These are phyloP conservation scores for Geotrichum phurueaensis DNA, from an alignment of 1,139 yeast species.

Conservation along the genomic window DNA sequence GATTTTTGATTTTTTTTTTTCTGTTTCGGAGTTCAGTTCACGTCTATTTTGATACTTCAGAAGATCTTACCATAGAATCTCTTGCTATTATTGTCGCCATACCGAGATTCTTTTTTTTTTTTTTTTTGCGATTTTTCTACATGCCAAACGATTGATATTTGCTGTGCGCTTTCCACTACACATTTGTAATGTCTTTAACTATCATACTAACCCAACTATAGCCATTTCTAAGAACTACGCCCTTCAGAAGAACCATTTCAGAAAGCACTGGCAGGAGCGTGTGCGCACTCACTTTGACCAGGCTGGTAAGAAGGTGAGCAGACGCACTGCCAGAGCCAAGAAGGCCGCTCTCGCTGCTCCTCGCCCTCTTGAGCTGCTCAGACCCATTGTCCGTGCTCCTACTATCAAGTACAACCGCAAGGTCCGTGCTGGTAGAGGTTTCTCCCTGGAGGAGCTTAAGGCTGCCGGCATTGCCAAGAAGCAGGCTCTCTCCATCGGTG, in stretches of 20 bases:
- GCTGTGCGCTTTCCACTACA: not conserved
- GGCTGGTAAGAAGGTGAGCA: slow-evolving; percentile 97
- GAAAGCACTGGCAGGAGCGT: slow-evolving; percentile 99
- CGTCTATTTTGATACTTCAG: not conserved
- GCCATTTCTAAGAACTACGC: slow-evolving; percentile 93
- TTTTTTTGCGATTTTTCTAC: too few species aligned
- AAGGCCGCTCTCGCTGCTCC: slow-evolving; percentile 97
- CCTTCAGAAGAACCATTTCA: slow-evolving; percentile 66
- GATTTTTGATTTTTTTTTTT: too few species aligned
- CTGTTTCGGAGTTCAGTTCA: not conserved
- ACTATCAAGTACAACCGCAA: slow-evolving; percentile 98
- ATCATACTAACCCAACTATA: slow-evolving; percentile 32
- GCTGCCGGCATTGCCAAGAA: slow-evolving; percentile 94
- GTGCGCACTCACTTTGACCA: slow-evolving; percentile 99
- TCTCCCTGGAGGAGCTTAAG: slow-evolving; percentile 96
- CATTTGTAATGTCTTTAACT: not conserved
- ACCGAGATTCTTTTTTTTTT: not conserved
- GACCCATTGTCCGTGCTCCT: slow-evolving; percentile 99
- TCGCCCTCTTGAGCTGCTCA: slow-evolving; percentile 90
- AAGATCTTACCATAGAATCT: not conserved
- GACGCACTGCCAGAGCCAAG: slow-evolving; percentile 90
- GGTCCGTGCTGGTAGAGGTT: slow-evolving; percentile 99
- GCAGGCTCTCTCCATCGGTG: slow-evolving; percentile 97
- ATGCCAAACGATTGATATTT: not conserved
- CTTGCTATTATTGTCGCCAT: not conserved